Evolutionary conservation across 176 grass and related monocot species (phyloP), one percentile per base, ranked within the genome.

Genomic region (Triticum timopheevii): DNA sequence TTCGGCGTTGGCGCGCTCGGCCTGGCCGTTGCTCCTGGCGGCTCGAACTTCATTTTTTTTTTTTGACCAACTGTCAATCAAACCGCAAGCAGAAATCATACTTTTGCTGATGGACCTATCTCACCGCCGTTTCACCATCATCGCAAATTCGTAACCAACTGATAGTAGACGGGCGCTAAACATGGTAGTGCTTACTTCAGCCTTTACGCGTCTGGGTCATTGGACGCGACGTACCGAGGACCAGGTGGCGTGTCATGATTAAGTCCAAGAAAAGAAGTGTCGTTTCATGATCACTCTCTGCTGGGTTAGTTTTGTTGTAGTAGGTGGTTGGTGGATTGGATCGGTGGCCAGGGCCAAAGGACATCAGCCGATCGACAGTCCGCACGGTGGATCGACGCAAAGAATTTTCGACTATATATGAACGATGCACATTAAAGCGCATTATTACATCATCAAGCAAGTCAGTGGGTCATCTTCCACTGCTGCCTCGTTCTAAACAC

Each of bases 301-400:
- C 20, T 36, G 33, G 4, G 76, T 61, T 16, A n/a, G 31, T 78
- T 3, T 20, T 35, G 49, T 77, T 56, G 35, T 34, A n/a, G 35
- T 34, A 39, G 39, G 22, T 45, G 6, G 13, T 27, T 16, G 56
- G 56, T 16, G n/a, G 52, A 78, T 78, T 31, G 7, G 7, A 78
- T 78, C 54, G 6, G 7, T 80, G 9, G 25, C 10, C 38, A 82
- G 76, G 73, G 85, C 87, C 69, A 45, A 92, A 82, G 23, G 73
- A 81, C 90, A 82, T 83, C 88, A 16, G 13, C 24, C 82, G 42
- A 77, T 39, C 22, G 20, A 3, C 16, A 54, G 50, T 54, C 15
- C 6, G 50, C 50, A 54, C 16, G 50, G 50, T 54, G 50, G 16
- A 0, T 54, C 16, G 50, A 54, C 16, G 16, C 16, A 54, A 54